These are phyloP conservation scores for Globisporangium nagaii DNA, from an alignment of 352 stramenopile species.

Conservation along the genomic window DNA sequence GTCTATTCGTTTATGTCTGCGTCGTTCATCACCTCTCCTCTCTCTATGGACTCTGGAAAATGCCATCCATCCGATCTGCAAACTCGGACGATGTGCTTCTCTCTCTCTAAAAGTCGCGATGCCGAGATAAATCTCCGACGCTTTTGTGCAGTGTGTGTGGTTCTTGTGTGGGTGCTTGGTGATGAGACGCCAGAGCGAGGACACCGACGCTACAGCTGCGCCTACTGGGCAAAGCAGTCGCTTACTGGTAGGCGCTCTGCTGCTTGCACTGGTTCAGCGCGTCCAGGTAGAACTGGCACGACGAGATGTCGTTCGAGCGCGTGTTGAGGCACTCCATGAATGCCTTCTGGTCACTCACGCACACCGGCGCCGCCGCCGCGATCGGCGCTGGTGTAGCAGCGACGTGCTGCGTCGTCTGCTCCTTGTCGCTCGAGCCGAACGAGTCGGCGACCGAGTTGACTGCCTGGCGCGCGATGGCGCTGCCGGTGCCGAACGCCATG, in stretches of 20 bases:
- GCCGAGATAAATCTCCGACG: too few species aligned
- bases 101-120: too few species aligned
- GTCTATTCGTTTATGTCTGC: slow-evolving; percentile 5
- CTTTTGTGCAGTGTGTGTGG: too few species aligned
- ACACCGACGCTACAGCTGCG: background rate
- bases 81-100: background rate
- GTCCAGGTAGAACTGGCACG: slow-evolving; percentile 85
- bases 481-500: slow-evolving; percentile 96
- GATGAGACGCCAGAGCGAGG: background rate
- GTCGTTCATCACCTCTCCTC: background rate
- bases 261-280: slow-evolving; percentile 81
- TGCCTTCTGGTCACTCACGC: slow-evolving; percentile 60
- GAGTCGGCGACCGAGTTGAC: slow-evolving; percentile 64
- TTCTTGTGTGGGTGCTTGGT: background rate
- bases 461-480: slow-evolving; percentile 90
- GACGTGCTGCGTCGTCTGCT: slow-evolving; percentile 17
- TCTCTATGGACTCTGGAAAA: background rate
- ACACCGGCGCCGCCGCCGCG: slow-evolving; percentile 23
- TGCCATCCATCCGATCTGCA: background rate
- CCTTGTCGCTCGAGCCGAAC: slow-evolving; percentile 51
- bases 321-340: slow-evolving; percentile 78
- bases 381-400: slow-evolving; percentile 10
- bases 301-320: slow-evolving; percentile 70
- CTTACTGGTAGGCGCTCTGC: slow-evolving; percentile 54
- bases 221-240: background rate